A percentile compares a stretch with the other conserved stretches of the same genome.
These are phyloP conservation scores for Pleurotus platypus DNA, from an alignment of 768 basidiomycete genomes.

Conservation along the genomic window DNA sequence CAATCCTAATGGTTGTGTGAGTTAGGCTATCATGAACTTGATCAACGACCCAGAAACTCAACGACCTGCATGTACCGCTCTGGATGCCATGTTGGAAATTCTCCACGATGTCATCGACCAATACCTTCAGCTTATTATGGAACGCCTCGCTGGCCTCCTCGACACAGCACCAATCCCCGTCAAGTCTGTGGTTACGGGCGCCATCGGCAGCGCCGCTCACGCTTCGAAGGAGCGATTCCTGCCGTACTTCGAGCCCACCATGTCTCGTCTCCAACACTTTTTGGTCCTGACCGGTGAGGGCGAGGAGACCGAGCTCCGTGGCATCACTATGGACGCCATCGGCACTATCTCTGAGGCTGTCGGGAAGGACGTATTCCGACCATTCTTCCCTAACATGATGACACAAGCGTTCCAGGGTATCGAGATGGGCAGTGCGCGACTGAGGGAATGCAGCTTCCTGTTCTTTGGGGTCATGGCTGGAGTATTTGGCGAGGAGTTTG, in stretches of 20 bases:
- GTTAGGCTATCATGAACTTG: constrained; percentile 83
- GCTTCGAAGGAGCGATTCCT: constrained; percentile 88
- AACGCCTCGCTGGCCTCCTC: constrained; percentile 81
- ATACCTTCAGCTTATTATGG: constrained; percentile 94
- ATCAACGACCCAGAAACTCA: constrained; percentile 87
- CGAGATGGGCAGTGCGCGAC: constrained; percentile 78
- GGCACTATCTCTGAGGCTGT: constrained; percentile 98
- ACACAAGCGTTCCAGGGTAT: constrained; percentile 89
- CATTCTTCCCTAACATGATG: constrained; percentile 97
- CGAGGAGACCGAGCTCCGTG: constrained; percentile 91
- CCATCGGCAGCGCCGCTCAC: constrained; percentile 97
- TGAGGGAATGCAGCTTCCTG: constrained; percentile 94
- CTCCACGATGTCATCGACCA: constrained; percentile 86
- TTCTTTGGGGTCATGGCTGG: constrained; percentile 99
- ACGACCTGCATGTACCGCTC: constrained; percentile 91
- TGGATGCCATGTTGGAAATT: constrained; percentile 95
- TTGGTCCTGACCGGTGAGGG: constrained; percentile 81
- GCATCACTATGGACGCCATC: constrained; percentile 98
- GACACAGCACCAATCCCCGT: constrained; percentile 83
- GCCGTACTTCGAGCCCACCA: constrained; percentile 92
- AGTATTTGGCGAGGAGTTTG: constrained; percentile 93
- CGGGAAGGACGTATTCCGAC: constrained; percentile 89
- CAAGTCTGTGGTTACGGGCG: constrained; percentile 94
- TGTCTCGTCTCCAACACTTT: constrained; percentile 87
- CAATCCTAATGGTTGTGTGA: background rate